Evolutionary conservation across 2,329 filamentous ascomycete genomes (phyloP).

Genomic region (Trichoderma sp.): DNA sequence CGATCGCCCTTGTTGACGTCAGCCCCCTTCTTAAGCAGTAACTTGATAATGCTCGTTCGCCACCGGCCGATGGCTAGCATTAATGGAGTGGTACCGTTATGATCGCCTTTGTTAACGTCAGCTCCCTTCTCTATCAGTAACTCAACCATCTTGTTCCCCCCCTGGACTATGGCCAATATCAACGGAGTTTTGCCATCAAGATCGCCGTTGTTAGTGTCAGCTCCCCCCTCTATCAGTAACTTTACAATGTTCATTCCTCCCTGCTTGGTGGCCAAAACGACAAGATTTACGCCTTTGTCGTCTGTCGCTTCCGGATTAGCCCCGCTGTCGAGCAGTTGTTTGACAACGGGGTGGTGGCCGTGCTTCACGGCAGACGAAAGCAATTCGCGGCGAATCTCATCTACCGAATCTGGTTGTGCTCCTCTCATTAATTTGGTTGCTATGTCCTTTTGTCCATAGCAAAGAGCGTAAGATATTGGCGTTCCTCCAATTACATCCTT

Average conservation of each 20-base stretch:
- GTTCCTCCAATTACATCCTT: neutral
- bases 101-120: neutral
- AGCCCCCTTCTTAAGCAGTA: neutral
- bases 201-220: neutral
- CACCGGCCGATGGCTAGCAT: rapidly evolving
- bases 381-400: neutral
- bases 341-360: neutral
- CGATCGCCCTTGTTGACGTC: neutral
- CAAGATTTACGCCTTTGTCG: no score
- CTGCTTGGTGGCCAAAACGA: no score
- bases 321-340: neutral
- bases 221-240: neutral
- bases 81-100: rapidly evolving
- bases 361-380: neutral
- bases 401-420: neutral
- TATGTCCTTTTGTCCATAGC: neutral
- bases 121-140: no score
- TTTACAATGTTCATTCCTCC: no score
- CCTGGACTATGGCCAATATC: no score
- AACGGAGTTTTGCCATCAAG: no score
- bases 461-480: neutral
- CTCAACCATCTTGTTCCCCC: no score
- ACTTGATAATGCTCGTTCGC: neutral
- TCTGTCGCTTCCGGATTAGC: neutral
- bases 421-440: neutral